Conservation (phyloP, 306 rosid species). For the Calophaca sinica region DNA sequence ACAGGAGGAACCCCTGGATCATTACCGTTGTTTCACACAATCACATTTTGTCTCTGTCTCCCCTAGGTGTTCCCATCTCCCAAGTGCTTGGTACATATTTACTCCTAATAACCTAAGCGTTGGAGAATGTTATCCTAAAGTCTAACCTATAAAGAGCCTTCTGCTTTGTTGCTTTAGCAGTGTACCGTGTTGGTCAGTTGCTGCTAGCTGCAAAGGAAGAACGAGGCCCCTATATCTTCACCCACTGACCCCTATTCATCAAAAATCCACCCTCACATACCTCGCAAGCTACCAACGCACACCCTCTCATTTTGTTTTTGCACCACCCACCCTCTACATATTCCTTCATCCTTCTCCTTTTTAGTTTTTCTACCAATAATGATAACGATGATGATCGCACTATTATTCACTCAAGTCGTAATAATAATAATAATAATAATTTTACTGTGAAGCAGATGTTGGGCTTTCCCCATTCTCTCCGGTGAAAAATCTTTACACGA, state of each 20-base stretch:
- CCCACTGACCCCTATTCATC: conserved; percentile 12
- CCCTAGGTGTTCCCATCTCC: background rate
- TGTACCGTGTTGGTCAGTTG: conserved; percentile 15
- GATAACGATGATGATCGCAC: too few species aligned
- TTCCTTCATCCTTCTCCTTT: too few species aligned
- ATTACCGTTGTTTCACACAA: conserved; percentile 14
- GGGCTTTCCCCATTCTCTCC: too few species aligned
- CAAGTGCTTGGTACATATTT: conserved; percentile 5
- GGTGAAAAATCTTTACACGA: too few species aligned
- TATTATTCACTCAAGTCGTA: too few species aligned
- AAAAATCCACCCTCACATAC: background rate
- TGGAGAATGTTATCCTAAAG: conserved; percentile 46
- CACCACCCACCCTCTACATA: too few species aligned
- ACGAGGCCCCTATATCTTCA: background rate
- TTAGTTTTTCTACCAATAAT: too few species aligned
- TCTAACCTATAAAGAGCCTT: conserved; percentile 40
- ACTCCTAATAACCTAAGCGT: conserved; percentile 41
- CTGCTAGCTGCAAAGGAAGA: background rate
- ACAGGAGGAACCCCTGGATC: conserved; percentile 25
- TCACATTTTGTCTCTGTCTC: conserved; percentile 13
- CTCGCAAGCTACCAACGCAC: background rate
- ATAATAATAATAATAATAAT: too few species aligned
- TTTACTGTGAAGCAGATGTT: too few species aligned
- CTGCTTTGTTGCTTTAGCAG: conserved; percentile 29
- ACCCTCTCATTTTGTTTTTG: background rate